Evolutionary conservation across 441 rosid genomes (phyloP), one percentile per base, ranked within the genome.

Genomic region (Lepidium campestre): DNA sequence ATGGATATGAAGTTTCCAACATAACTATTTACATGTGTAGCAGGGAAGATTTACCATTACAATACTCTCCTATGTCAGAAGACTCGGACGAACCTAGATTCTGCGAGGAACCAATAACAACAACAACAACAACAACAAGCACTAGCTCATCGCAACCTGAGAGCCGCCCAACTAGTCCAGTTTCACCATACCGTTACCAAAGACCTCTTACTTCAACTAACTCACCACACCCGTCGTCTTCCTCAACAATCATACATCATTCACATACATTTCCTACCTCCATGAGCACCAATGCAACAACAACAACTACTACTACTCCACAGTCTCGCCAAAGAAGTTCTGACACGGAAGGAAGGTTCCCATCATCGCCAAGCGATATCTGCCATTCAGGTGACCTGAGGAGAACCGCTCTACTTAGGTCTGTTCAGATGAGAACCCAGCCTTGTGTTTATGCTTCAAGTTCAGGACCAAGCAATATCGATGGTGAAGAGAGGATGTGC

Each of bases 31-130:
- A 19, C 44, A 10, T 52, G 9, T 62, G 36, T 62, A 1, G 1
- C 77, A 94, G 97, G 86, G 97, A 94, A 77, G 99, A 91, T 47
- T 59, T 89, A 79, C 56, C 91, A 11, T 65, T 86, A 73, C 96
- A 94, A 64, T 89, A 91, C 77, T 94, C 98, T 45, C 99, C 97
- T n/a, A 89, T 89, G 97, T 94, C 93, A 18, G 97, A 94, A 71
- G 98, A 94, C 72, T 89, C 85, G 0, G 97, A 91, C 14, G 96
- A 91, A 65, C 76, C 77, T 0, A 83, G 96, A 65, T 87, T 79
- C 71, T 80, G 81, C 10, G 96, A 93, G 66, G 76, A 81, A 22
- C 72, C 82, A 56, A 25, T 22, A 29, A 52, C 55, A 20, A 12
- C 72, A 46, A 83, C n/a, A 5, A 66, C 54, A 56, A 25, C 37